phyloP scores from a whole-genome alignment of 2,329 filamentous ascomycete species.

The Chaetomiaceae sp. region DNA sequence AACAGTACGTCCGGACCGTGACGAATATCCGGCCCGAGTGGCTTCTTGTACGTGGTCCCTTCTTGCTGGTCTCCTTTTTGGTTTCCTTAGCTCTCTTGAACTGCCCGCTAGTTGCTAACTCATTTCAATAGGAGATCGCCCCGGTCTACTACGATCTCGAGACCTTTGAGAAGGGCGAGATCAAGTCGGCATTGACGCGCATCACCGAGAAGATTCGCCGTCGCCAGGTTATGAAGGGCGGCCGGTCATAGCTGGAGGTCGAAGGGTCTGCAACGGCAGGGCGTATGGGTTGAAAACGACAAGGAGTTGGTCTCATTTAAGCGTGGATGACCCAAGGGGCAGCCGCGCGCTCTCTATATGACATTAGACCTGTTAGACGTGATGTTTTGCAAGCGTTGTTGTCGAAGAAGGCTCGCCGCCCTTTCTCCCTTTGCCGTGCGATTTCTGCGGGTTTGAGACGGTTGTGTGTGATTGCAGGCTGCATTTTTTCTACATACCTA shows the following conservation, averaged over 20 bases:
- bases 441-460: too few species aligned
- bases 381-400: too few species aligned
- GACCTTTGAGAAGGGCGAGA: slow-evolving; percentile 77
- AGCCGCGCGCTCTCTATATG: too few species aligned
- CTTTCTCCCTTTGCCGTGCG: too few species aligned
- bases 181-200: slow-evolving; percentile 60
- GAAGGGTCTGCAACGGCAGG: background rate
- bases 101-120: background rate
- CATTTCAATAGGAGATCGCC: slow-evolving; percentile 67
- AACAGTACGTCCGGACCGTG: slow-evolving; percentile 95
- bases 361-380: background rate
- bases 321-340: too few species aligned
- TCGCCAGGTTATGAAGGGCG: slow-evolving; percentile 50
- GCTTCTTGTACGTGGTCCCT: slow-evolving; percentile 61
- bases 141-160: slow-evolving; percentile 86
- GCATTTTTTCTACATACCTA: too few species aligned
- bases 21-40: slow-evolving; percentile 90
- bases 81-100: too few species aligned
- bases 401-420: too few species aligned
- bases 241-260: slow-evolving; percentile 21
- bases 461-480: too few species aligned
- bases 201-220: slow-evolving; percentile 55
- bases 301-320: too few species aligned
- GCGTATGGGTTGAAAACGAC: background rate
- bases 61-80: background rate